Base-by-base conservation (phyloP, 129 eudicot species). In the Centrapalus pauciflorus region DNA sequence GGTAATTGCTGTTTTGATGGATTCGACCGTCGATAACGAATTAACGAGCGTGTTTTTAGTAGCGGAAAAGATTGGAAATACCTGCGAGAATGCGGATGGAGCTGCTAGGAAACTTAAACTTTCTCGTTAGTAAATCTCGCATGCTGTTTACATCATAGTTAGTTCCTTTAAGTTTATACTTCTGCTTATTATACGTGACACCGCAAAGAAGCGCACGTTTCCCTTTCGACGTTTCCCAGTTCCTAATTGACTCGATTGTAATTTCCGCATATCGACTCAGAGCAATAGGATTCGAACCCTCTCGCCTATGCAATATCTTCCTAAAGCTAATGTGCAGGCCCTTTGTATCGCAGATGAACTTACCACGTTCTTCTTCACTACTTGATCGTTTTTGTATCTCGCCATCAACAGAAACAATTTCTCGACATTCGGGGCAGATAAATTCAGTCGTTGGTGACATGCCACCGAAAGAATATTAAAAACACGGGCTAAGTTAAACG, bases 191-290 rank as follows among this genome's bases (percentile, higher is more conserved):
- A 67, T 91, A 91, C 41, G 79, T 77, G 20, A 90, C 96, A 0
- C 88, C 96, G 59, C 96, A 87, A 19, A 90, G 83, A 59, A 90
- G 73, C 25, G 96, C 97, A 1, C 96, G 85, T 73, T 81, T 87
- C 68, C 84, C 79, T 16, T 65, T 68, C 7, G 72, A 65, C 7
- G 76, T 59, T 51, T 66, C 69, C 83, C 76, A 74, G 24, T 27
- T 61, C 55, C 59, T 73, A 55, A 78, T 80, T 12, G 64, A 29
- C 61, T 69, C 82, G 14, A 56, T 61, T 16, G 64, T 28, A 3
- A 19, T 50, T 59, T 51, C 37, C 55, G 54, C 72, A 2, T 49
- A 12, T 38, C 62, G 35, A 37, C 30, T 70, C 29, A 40, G 48
- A 17, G 57, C 27, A 64, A 20, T 57, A 27, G 70, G 10, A 49